These are phyloP conservation scores for Moniliella sp. DNA, from an alignment of 1,284 basidiomycete genomes.

Conservation along the genomic window DNA sequence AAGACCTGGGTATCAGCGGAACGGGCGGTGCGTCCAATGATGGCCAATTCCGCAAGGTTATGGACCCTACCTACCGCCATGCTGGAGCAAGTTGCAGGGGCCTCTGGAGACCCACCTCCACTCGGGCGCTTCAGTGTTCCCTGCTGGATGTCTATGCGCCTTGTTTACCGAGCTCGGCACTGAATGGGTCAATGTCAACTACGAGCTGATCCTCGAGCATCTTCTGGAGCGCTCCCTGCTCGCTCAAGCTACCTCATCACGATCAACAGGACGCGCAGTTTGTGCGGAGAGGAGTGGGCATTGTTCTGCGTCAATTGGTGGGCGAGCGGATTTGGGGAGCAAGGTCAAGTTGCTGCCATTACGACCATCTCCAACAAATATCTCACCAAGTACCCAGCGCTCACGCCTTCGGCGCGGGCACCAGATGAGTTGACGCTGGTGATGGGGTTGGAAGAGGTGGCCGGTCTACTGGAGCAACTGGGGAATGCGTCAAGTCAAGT, in stretches of 20 bases:
- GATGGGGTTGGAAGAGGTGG: constrained; percentile 59
- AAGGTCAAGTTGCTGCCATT: constrained; percentile 76
- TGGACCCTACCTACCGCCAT: constrained; percentile 57
- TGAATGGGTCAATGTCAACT: constrained; percentile 61
- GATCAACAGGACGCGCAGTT: constrained; percentile 29
- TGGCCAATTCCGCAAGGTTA: constrained; percentile 49
- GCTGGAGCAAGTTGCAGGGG: constrained; percentile 53
- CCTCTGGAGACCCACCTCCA: constrained; percentile 49
- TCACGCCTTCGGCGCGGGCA: constrained; percentile 61
- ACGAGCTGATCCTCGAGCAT: constrained; percentile 55
- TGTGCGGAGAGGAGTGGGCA: constrained; percentile 50
- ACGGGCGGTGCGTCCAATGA: constrained; percentile 42
- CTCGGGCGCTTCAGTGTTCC: constrained; percentile 54
- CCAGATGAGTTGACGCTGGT: constrained; percentile 53
- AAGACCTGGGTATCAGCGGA: constrained; percentile 38
- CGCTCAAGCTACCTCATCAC: constrained; percentile 15
- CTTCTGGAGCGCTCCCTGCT: constrained; percentile 48
- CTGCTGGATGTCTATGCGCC: constrained; percentile 73
- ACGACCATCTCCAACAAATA: constrained; percentile 61
- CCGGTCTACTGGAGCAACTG: constrained; percentile 63
- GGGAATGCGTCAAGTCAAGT: constrained; percentile 75
- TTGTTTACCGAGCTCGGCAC: constrained; percentile 55
- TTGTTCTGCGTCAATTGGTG: constrained; percentile 63
- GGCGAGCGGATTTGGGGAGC: constrained; percentile 62
- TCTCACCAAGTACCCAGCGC: constrained; percentile 70